Evolutionary conservation across 768 basidiomycete species (phyloP), one percentile per base, ranked within the genome.

Genomic region (Lentinula boryana): DNA sequence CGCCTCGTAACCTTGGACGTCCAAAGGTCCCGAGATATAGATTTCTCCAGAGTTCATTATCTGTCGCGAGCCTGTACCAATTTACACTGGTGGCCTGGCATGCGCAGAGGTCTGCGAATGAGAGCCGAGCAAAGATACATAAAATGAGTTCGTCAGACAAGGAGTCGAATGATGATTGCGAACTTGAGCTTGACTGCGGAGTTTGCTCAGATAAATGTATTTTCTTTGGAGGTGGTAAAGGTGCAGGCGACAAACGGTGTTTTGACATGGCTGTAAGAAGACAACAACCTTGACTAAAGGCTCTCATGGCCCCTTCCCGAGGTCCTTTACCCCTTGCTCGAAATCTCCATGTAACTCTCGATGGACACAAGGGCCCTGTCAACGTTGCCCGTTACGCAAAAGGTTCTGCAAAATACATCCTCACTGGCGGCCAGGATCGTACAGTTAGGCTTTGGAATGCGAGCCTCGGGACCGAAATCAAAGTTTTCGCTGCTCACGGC

Each of bases 381-480:
- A 91, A 98, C 69, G 87, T 93, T 58, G 91, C 86, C n/a, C 82
- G 90, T 33, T 98, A 96, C 69, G 90, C 96, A 49, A 90, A 91
- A 70, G 95, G 94, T 3, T 77, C 80, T 3, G 89, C 91, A 57
- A 93, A 89, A 63, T 98, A 99, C 70, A 77, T 93, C 62, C 80
- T 99, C n/a, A 88, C 93, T 1, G 97, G 96, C 8, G 95, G 95
- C 18, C 89, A 93, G 70, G 97, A 98, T 74, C 83, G 95, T 53
- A 85, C 87, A 1, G 82, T 98, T 56, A 83, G 90, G 52, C 84
- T 98, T 41, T 98, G 94, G 91, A 99, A 98, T 72, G 89, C 94
- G 4, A 78, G 76, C 57, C 73, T 84, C 35, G 97, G 95, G 23
- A 80, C 86, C n/a, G 87, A 96, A 75, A 92, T 99, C 75, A 97